Conservation (phyloP, 2,329 filamentous ascomycete species). For the Zymoseptoria pseudotritici region DNA sequence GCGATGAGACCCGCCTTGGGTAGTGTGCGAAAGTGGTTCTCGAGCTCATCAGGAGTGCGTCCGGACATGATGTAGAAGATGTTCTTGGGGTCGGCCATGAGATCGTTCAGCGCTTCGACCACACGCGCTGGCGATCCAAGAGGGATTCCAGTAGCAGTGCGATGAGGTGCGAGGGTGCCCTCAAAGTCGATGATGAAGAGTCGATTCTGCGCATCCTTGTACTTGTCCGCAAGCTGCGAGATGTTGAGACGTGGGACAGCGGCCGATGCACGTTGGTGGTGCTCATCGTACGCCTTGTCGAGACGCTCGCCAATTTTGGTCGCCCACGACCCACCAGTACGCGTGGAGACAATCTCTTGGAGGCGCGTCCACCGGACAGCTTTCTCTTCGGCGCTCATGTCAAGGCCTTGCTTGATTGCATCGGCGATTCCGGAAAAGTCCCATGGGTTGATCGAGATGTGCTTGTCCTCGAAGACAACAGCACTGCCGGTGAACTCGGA, state of each 20-base stretch:
- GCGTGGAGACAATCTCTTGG: conserved; percentile 64
- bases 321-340: conserved; percentile 83
- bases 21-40: conserved; percentile 75
- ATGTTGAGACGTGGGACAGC: conserved; percentile 79
- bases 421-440: conserved; percentile 74
- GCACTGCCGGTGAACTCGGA: conserved; percentile 94
- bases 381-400: conserved; percentile 72
- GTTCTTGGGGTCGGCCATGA: conserved; percentile 73
- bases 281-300: conserved; percentile 70
- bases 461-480: conserved; percentile 71
- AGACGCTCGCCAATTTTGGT: conserved; percentile 65
- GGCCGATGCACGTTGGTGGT: conserved; percentile 75
- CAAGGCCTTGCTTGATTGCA: conserved; percentile 73
- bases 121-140: conserved; percentile 80
- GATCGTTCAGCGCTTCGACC: conserved; percentile 71
- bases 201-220: conserved; percentile 58
- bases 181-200: conserved; percentile 92
- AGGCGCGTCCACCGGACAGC: conserved; percentile 65
- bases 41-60: conserved; percentile 77
- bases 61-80: conserved; percentile 92
- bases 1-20: conserved; percentile 82
- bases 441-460: conserved; percentile 89
- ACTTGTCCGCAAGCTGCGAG: conserved; percentile 55
- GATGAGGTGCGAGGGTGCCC: conserved; percentile 82
- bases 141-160: conserved; percentile 75